Conservation (phyloP, 75 land plant species). For the Selaginella moellendorffii region DNA sequence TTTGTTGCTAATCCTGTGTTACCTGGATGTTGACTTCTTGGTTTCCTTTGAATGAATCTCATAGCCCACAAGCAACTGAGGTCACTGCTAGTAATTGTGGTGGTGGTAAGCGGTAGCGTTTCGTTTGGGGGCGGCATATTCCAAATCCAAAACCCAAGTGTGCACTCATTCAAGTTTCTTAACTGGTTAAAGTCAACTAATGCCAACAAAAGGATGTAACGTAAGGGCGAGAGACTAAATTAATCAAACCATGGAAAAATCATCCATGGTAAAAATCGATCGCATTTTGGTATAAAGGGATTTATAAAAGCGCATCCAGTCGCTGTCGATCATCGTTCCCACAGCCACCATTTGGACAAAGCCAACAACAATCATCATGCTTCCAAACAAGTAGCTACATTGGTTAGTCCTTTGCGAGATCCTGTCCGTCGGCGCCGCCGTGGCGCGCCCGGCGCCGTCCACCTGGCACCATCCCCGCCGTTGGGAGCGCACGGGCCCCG, state of each 20-base stretch:
- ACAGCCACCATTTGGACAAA: slow-evolving; percentile 1
- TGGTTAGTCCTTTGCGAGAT: neutral
- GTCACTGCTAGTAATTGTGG: neutral
- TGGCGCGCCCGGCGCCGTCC: neutral
- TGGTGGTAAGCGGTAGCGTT: neutral
- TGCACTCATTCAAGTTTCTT: neutral
- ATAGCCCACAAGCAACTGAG: neutral
- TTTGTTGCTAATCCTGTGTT: too few species aligned
- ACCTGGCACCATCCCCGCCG: neutral
- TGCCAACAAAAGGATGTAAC: neutral
- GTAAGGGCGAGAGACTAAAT: neutral
- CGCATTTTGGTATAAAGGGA: neutral
- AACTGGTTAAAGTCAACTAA: neutral
- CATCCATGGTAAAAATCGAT: neutral
- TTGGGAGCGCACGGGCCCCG: neutral
- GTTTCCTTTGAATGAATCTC: neutral
- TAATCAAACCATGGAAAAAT: too few species aligned
- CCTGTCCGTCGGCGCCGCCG: neutral
- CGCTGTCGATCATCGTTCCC: neutral
- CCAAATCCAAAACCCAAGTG: neutral
- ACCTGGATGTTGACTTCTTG: too few species aligned
- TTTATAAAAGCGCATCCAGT: too few species aligned
- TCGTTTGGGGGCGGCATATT: neutral
- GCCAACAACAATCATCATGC: neutral
- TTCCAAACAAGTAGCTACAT: too few species aligned